Evolutionary conservation across 257 asterid species (phyloP), one percentile per base, ranked within the genome.

Genomic region (Gardenia jasminoides): DNA sequence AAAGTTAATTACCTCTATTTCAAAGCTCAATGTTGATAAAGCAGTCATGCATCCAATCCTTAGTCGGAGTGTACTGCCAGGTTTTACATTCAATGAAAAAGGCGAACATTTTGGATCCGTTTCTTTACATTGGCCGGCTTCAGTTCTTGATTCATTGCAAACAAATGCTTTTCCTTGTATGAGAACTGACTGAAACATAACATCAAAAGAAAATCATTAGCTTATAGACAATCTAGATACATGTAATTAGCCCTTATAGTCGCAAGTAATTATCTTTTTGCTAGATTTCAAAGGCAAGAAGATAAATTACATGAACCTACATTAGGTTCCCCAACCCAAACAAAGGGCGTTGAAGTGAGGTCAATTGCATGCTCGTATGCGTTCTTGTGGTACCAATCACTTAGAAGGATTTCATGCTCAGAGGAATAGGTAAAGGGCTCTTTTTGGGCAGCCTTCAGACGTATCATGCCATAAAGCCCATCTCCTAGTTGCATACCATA

Each of bases 251-350:
- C 41, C 41, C 41, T 36, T 36, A 36, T 36, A 36, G 41, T 36
- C 4, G 41, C 41, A 36, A 36, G 41, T 36, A 36, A 36, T 36
- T 1, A 36, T 36, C 4, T 36, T 36, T 36, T 36, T 36, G 4
- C 41, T 36, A 36, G 3, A 36, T 36, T 36, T 36, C 41, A 36
- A 5, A 36, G 4, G 41, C 41, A 36, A 36, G 41, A 36, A 0
- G 22, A 56, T 2, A 19, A 19, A 6, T 0, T 56, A 2, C 62
- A 22, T 56, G 3, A 12, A 11, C 54, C 12, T 85, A 94, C 99
- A 90, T 95, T 88, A 72, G 99, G 99, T 82, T 95, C 99, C 3
- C 92, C 94, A 46, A 93, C 97, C 98, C 98, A 95, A 5, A 28
- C 88, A 79, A 93, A 93, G 70, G 94, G 91, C 1, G 80, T 78